These are phyloP conservation scores for Poronia punctata DNA, from an alignment of 495 filamentous ascomycete species.

Conservation along the genomic window DNA sequence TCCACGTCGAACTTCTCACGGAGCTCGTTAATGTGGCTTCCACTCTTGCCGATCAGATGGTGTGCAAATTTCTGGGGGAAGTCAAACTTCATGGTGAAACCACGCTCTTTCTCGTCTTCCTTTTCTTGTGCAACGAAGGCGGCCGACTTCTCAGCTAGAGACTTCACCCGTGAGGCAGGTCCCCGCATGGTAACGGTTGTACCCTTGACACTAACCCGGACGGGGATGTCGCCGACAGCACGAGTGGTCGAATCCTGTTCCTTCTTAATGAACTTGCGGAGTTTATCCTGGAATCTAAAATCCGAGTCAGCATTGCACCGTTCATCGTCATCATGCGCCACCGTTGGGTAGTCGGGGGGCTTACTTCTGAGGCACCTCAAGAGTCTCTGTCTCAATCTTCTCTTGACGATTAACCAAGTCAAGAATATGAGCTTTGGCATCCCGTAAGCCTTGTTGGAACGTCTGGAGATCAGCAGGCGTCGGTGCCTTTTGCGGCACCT, in stretches of 20 bases:
- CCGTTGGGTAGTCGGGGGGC: too few relatives aligned
- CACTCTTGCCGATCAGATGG: constrained; percentile 83
- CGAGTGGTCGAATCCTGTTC: constrained; percentile 58
- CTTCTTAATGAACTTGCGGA: constrained; percentile 65
- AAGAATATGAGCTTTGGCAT: constrained; percentile 66
- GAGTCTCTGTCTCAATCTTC: constrained; percentile 54
- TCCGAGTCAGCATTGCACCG: constrained; percentile 6
- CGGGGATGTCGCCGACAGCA: constrained; percentile 59
- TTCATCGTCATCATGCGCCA: background rate
- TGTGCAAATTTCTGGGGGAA: constrained; percentile 93
- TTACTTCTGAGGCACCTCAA: constrained; percentile 69
- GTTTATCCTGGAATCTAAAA: constrained; percentile 59
- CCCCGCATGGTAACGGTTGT: constrained; percentile 66
- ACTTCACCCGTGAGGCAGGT: constrained; percentile 60
- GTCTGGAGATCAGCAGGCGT: constrained; percentile 51
- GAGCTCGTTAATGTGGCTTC: constrained; percentile 91
- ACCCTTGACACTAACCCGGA: constrained; percentile 54
- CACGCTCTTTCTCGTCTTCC: constrained; percentile 81
- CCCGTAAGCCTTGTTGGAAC: constrained; percentile 62
- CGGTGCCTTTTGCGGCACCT: constrained; percentile 56
- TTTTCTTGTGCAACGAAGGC: constrained; percentile 77
- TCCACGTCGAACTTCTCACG: constrained; percentile 96
- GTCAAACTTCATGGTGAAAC: constrained; percentile 75
- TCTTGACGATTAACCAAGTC: constrained; percentile 64
- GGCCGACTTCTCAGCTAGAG: constrained; percentile 59